A percentile compares a stretch with the other conserved stretches of the same genome.
Evolutionary conservation across 164 flowering plant species (phyloP).

Genomic region (Litsea cubeba): DNA sequence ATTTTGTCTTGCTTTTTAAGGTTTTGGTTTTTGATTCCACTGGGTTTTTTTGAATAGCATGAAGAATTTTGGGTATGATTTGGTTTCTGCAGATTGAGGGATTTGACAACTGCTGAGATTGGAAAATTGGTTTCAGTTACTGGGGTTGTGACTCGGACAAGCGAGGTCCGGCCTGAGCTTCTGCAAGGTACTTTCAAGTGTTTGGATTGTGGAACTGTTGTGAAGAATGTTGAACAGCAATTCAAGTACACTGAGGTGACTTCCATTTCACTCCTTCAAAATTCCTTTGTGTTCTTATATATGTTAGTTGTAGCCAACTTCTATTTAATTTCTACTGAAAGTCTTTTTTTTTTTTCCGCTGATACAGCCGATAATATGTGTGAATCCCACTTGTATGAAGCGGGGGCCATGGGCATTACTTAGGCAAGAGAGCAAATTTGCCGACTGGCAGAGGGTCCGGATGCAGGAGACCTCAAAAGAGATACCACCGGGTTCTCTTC

Average conservation of each 20-base stretch:
- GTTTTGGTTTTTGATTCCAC: background rate
- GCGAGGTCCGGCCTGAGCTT: constrained; percentile 99
- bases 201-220: constrained; percentile 70
- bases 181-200: constrained; percentile 92
- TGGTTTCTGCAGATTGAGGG: constrained; percentile 57
- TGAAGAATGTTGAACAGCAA: constrained; percentile 92
- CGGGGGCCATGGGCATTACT: constrained; percentile 72
- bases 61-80: background rate
- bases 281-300: background rate
- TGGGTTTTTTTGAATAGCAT: background rate
- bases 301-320: background rate
- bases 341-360: background rate
- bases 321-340: background rate
- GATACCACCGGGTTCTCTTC: constrained; percentile 96
- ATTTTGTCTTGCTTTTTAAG: background rate
- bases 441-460: constrained; percentile 98
- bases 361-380: constrained; percentile 93
- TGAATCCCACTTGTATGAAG: constrained; percentile 60
- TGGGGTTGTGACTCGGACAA: constrained; percentile 93
- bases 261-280: background rate
- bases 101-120: constrained; percentile 54
- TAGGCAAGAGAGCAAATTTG: constrained; percentile 90
- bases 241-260: constrained; percentile 91
- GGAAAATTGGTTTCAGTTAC: constrained; percentile 85
- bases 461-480: constrained; percentile 98